A percentile compares a stretch with the other conserved stretches of the same genome.
phyloP scores from a whole-genome alignment of 148 eudicot genomes.

The Rhododendron mucronatum region DNA sequence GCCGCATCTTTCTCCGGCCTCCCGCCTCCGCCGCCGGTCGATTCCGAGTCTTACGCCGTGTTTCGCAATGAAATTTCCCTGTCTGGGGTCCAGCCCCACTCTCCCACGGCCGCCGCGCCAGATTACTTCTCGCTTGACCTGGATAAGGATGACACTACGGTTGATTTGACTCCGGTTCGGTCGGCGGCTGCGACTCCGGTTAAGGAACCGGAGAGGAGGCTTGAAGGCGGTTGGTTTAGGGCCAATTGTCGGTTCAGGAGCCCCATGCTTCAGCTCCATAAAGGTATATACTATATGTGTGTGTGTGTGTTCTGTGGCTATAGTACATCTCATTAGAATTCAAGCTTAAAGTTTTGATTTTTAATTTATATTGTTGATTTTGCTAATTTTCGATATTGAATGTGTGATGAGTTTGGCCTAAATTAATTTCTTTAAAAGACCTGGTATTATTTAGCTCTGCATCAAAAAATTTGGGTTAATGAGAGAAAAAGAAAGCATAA shows the following conservation, averaged over 20 bases:
- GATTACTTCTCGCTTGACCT: conserved; percentile 78
- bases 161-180: conserved; percentile 7
- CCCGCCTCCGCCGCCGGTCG: too few relatives aligned
- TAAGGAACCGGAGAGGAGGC: conserved; percentile 32
- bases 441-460: neutral
- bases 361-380: too few relatives aligned
- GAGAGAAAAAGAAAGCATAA: neutral
- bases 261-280: conserved; percentile 95
- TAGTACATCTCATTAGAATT: neutral
- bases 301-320: neutral
- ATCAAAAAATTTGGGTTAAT: neutral
- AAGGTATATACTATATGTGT: conserved; percentile 44
- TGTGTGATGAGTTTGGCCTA: neutral
- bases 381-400: neutral
- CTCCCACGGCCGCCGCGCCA: conserved; percentile 28
- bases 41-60: too few relatives aligned
- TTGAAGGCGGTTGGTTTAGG: conserved; percentile 89
- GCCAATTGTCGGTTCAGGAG: conserved; percentile 64
- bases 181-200: conserved; percentile 10
- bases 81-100: conserved; percentile 4
- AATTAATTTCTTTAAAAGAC: neutral
- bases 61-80: too few relatives aligned
- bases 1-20: too few relatives aligned
- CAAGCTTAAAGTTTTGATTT: neutral
- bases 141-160: conserved; percentile 17